These are phyloP conservation scores for Blumeria graminis DNA, from an alignment of 2,329 filamentous ascomycete genomes.

Conservation along the genomic window DNA sequence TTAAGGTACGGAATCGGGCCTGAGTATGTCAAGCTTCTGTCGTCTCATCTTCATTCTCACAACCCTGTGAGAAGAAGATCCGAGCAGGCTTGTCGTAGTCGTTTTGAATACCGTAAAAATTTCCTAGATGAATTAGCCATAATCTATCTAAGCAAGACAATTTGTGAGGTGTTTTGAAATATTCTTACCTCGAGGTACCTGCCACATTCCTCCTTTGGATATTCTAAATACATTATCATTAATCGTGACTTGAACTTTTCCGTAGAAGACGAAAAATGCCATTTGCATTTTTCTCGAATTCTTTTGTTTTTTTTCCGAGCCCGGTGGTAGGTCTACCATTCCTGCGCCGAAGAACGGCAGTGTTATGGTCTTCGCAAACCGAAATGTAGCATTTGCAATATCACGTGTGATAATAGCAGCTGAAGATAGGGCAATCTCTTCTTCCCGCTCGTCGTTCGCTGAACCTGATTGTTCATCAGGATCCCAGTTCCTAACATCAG, in stretches of 20 bases:
- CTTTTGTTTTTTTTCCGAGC: constrained; percentile 67
- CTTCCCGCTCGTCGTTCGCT: constrained; percentile 29
- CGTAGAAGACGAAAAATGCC: constrained; percentile 75
- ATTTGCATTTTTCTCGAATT: constrained; percentile 93
- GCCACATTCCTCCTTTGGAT: constrained; percentile 71
- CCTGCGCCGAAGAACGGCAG: constrained; percentile 74
- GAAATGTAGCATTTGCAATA: constrained; percentile 46
- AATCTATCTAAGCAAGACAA: not conserved
- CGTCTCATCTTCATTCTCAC: constrained; percentile 22
- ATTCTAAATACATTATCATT: constrained; percentile 58
- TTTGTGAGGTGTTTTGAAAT: no score
- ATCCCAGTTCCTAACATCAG: constrained; percentile 40
- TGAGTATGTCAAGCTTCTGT: not conserved
- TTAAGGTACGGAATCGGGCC: no score
- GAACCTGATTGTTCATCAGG: constrained; percentile 31
- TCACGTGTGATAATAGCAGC: constrained; percentile 27
- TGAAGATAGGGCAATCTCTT: constrained; percentile 26
- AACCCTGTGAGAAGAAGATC: constrained; percentile 84
- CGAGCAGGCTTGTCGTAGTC: constrained; percentile 46
- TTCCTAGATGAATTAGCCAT: constrained; percentile 32
- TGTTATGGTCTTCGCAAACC: constrained; percentile 69
- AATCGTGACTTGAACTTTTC: constrained; percentile 58
- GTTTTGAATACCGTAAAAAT: constrained; percentile 81
- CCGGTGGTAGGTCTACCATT: constrained; percentile 67
- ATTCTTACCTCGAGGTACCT: constrained; percentile 71